Base-by-base conservation (phyloP, 2,329 filamentous ascomycete genomes). In the Aspergillus fijiensis region DNA sequence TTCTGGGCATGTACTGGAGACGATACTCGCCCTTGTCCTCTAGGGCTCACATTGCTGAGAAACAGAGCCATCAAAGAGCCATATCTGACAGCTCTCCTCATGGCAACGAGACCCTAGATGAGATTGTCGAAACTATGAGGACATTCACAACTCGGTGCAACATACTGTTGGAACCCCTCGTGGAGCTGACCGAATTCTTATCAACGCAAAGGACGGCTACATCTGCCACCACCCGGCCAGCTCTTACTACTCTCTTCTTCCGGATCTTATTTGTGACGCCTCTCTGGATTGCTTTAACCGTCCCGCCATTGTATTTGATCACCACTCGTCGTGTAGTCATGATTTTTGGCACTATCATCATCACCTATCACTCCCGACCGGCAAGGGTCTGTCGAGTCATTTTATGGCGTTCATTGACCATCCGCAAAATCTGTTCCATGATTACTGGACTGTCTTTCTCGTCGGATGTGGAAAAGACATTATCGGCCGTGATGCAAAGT, bases 121-220 rank as follows among this genome's bases (percentile, higher is more conserved):
- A 99, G 78, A 99, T 99, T 62, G 90, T 99, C 59, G 93, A 98
- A 68, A 96, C 91, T 0, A 79, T 99, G 49, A 92, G 92, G 74
- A 87, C 92, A 65, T 91, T 99, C 67, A 98, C 94, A 0, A 90
- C 89, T 5, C 85, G 95, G 52, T 97, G 95, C 77, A 96, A 97
- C 74, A 89, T 96, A 55, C 81, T 99, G 19, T 83, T 98, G 55
- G 93, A 97, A 69, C 95, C 95, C 2, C 84, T 98, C 58, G 82
- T 96, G 49, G 87, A 90, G 65, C 82, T 98, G 74, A 97, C 93
- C 5, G 93, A 98, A 74, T 97, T 97, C 71, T 82, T 99, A 27
- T 95, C 91, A 61, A 96, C 92, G 0, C 92, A 97, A 74, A 85
- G 89, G 58, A 96, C 91, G 0, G 90, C 94, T 1, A 97, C 92